Conservation (phyloP, 345 rosid genomes). For the Angophora floribunda region DNA sequence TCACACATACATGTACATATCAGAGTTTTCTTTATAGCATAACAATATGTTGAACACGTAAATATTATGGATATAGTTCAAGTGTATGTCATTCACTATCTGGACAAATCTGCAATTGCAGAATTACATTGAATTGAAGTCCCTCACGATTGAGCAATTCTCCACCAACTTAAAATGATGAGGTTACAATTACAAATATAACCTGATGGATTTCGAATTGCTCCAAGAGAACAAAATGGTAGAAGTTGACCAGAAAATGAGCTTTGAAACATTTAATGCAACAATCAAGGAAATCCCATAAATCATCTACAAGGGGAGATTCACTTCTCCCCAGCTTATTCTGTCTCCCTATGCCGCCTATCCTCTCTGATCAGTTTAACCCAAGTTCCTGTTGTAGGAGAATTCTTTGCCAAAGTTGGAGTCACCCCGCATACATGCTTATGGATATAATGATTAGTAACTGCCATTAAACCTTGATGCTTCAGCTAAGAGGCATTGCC, state of each 20-base stretch:
- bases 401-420: not conserved
- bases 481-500: not conserved
- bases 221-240: not conserved
- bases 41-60: not conserved
- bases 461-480: not conserved
- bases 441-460: not conserved
- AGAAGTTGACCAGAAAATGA: not conserved
- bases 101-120: not conserved
- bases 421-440: not conserved
- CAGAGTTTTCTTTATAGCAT: not conserved
- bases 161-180: not conserved
- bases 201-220: not conserved
- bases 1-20: not conserved
- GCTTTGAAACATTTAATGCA: not conserved
- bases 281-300: not conserved
- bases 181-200: not conserved
- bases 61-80: not conserved
- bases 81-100: not conserved
- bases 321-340: not conserved
- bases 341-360: not conserved
- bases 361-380: not conserved
- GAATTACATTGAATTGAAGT: not conserved
- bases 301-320: not conserved
- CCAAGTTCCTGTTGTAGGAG: not conserved
- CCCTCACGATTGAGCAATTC: not conserved